phyloP scores from a whole-genome alignment of 768 basidiomycete genomes.

The Albatrellus ellisii region DNA sequence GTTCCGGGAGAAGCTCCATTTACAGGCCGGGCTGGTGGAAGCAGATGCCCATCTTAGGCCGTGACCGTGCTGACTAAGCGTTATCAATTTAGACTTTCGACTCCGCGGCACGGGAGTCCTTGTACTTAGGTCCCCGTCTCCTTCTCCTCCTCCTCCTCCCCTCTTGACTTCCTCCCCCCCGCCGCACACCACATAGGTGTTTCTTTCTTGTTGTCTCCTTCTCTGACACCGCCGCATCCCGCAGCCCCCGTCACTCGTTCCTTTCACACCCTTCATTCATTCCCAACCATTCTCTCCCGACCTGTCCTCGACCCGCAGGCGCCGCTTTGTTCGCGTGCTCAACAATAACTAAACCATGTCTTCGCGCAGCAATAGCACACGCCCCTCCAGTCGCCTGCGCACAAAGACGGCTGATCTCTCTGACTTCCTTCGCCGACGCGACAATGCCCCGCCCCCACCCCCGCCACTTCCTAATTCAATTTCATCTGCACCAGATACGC shows the following conservation, averaged over 20 bases:
- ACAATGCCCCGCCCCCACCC: constrained; percentile 1
- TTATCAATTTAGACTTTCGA: too few relatives aligned
- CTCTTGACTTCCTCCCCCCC: neutral
- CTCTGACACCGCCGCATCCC: neutral
- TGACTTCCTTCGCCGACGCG: constrained; percentile 11
- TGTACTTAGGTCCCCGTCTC: neutral
- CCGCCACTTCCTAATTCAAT: neutral
- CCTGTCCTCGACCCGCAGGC: too few relatives aligned
- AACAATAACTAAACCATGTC: too few relatives aligned
- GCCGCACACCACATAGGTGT: neutral
- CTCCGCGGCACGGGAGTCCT: constrained; percentile 5
- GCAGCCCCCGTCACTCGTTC: neutral
- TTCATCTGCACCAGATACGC: neutral
- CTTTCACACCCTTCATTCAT: constrained; percentile 1
- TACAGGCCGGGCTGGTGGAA: too few relatives aligned
- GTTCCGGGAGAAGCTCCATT: too few relatives aligned
- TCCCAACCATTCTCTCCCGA: too few relatives aligned
- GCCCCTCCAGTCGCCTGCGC: constrained; percentile 6
- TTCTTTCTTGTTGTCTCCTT: neutral
- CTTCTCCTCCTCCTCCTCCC: neutral
- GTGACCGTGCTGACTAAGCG: too few relatives aligned
- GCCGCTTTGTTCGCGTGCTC: too few relatives aligned
- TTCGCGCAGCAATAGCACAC: constrained; percentile 4
- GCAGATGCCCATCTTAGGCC: too few relatives aligned
- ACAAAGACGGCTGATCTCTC: constrained; percentile 12